Evolutionary conservation across 108 stramenopile genomes (phyloP).

Genomic region (Skeletonema menzelii): DNA sequence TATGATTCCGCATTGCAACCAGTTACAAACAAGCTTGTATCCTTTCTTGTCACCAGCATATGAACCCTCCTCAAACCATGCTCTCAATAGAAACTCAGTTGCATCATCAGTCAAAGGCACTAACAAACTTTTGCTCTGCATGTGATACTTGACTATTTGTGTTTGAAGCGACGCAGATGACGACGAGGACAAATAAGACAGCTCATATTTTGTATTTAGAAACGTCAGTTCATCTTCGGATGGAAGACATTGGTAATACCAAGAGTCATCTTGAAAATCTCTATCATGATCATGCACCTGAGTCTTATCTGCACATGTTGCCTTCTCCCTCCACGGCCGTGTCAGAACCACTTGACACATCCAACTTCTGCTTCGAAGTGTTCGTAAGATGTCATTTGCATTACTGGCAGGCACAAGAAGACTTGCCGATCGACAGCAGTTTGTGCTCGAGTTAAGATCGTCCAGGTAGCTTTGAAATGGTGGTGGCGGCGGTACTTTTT

Average conservation of each 20-base stretch:
- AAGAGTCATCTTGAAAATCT: background rate
- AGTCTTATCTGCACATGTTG: background rate
- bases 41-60: background rate
- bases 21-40: constrained; percentile 2
- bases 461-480: constrained; percentile 19
- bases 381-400: constrained; percentile 13
- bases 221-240: constrained; percentile 22
- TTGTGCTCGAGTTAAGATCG: constrained; percentile 16
- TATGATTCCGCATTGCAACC: constrained; percentile 3
- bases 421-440: constrained; percentile 31
- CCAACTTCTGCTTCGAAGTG: constrained; percentile 21
- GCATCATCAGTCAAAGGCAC: constrained; percentile 30
- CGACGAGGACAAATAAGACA: background rate
- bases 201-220: constrained; percentile 7
- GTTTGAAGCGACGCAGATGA: background rate
- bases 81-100: constrained; percentile 14
- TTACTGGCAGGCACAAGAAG: constrained; percentile 16
- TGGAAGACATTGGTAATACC: constrained; percentile 12
- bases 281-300: background rate
- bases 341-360: constrained; percentile 20
- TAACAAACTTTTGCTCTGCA: constrained; percentile 20
- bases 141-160: background rate
- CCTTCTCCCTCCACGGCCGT: constrained; percentile 6
- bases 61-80: background rate
- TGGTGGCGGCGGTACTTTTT: background rate